phyloP scores from a whole-genome alignment of 106 monocot species.

The Acorus calamus region DNA sequence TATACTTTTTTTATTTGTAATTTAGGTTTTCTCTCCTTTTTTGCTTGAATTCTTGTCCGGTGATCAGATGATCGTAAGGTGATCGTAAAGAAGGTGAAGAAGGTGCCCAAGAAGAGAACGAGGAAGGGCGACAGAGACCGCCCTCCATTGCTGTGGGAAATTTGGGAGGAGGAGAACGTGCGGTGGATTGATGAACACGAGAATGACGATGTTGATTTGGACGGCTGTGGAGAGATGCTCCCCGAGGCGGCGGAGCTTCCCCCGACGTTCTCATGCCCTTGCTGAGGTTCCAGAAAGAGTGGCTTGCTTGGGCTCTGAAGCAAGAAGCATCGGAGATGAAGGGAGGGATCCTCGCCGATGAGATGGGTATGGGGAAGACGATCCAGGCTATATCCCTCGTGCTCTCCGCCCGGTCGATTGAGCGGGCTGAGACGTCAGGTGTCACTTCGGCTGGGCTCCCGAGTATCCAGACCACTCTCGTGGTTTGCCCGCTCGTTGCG shows the following conservation, averaged over 20 bases:
- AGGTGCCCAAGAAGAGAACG: background rate
- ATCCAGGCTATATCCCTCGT: conserved; percentile 86
- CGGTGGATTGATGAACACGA: conserved; percentile 30
- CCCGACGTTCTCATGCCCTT: conserved; percentile 44
- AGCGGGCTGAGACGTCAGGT: background rate
- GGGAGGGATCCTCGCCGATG: conserved; percentile 83
- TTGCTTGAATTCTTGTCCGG: too few relatives aligned
- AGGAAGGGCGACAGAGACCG: background rate
- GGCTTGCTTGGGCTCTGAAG: conserved; percentile 68
- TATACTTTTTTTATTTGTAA: too few relatives aligned
- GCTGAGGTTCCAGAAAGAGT: conserved; percentile 85
- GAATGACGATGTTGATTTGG: background rate
- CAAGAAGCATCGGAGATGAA: conserved; percentile 46
- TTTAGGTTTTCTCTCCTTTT: too few relatives aligned
- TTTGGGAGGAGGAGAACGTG: conserved; percentile 42
- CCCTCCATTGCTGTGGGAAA: conserved; percentile 9
- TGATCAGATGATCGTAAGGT: too few relatives aligned
- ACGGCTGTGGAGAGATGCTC: background rate
- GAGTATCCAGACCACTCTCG: conserved; percentile 36
- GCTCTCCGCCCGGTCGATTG: conserved; percentile 38
- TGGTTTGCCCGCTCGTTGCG: conserved; percentile 78
- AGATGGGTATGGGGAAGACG: conserved; percentile 99
- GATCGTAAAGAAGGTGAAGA: background rate
- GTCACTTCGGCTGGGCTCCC: background rate
- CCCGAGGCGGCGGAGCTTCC: conserved; percentile 27